phyloP scores from a whole-genome alignment of 768 basidiomycete genomes.

The Sarcomyxa edulis region DNA sequence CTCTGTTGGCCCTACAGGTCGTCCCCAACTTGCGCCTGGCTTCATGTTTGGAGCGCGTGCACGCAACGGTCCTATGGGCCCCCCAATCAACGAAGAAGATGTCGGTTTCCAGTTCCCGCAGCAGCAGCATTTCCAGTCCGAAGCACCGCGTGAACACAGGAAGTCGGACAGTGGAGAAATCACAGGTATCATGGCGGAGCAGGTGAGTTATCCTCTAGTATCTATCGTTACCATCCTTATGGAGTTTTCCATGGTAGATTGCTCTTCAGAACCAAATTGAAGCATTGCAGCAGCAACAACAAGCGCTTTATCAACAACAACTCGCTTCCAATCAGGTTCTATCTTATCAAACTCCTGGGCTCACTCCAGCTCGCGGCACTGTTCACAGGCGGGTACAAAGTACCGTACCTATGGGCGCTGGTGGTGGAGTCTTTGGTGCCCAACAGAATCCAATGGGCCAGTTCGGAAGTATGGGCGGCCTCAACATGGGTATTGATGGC shows the following conservation, averaged over 20 bases:
- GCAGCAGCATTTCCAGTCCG: slow-evolving; percentile 29
- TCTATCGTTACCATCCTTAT: slow-evolving; percentile 8
- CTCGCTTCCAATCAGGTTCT: slow-evolving; percentile 84
- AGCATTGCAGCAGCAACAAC: slow-evolving; percentile 85
- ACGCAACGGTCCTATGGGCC: slow-evolving; percentile 50
- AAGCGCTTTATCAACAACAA: slow-evolving; percentile 85
- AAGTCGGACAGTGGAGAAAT: slow-evolving; percentile 72
- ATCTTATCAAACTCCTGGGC: slow-evolving; percentile 72
- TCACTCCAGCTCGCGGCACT: slow-evolving; percentile 52
- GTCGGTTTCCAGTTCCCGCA: slow-evolving; percentile 80
- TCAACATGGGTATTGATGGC: slow-evolving; percentile 58
- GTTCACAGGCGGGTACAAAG: slow-evolving; percentile 85
- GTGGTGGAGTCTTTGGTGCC: slow-evolving; percentile 37
- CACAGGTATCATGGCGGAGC: slow-evolving; percentile 91
- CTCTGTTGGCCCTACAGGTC: slow-evolving; percentile 63
- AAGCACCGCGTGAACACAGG: slow-evolving; percentile 32
- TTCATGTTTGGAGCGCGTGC: slow-evolving; percentile 86
- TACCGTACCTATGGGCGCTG: slow-evolving; percentile 58
- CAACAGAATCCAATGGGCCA: slow-evolving; percentile 62
- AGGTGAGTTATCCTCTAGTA: slow-evolving; percentile 53
- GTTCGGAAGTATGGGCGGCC: slow-evolving; percentile 48
- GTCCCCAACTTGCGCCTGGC: slow-evolving; percentile 85
- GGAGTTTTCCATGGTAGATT: slow-evolving; percentile 42
- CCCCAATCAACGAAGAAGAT: slow-evolving; percentile 79
- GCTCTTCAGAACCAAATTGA: slow-evolving; percentile 90